Evolutionary conservation across 176 grass and related monocot species (phyloP).

Genomic region (Dendrocalamus sinicus): DNA sequence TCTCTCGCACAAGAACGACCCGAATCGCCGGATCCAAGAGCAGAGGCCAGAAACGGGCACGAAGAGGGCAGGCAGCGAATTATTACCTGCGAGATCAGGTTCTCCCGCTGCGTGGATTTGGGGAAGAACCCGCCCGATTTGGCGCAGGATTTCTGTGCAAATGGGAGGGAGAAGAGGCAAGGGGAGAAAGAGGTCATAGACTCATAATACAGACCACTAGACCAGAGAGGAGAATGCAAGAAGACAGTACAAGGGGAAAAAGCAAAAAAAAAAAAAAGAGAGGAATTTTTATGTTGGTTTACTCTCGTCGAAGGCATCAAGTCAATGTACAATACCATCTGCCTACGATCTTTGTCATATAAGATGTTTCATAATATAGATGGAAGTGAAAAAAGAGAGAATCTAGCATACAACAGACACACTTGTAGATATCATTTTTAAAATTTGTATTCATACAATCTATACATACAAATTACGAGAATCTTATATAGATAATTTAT

Average conservation of each 20-base stretch:
- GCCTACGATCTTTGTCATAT: no score
- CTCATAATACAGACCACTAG: background rate
- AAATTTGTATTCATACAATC: no score
- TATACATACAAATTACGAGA: no score
- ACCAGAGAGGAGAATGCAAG: background rate
- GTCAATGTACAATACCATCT: no score
- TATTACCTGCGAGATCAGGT: background rate
- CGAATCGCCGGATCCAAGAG: constrained; percentile 43
- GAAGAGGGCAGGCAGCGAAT: background rate
- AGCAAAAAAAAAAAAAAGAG: background rate
- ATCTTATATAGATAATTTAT: no score
- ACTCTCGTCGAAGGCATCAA: background rate
- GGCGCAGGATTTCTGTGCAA: background rate
- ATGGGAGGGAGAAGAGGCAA: background rate
- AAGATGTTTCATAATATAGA: no score
- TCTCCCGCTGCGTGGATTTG: background rate
- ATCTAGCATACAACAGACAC: no score
- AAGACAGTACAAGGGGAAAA: background rate
- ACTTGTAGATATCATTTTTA: no score
- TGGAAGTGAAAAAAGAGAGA: no score
- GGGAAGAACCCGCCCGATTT: background rate
- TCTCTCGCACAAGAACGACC: background rate
- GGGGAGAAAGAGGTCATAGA: background rate
- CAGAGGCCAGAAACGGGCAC: background rate
- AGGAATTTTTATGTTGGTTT: background rate